These are phyloP conservation scores for Suillus lakei DNA, from an alignment of 768 basidiomycete species.

Conservation along the genomic window DNA sequence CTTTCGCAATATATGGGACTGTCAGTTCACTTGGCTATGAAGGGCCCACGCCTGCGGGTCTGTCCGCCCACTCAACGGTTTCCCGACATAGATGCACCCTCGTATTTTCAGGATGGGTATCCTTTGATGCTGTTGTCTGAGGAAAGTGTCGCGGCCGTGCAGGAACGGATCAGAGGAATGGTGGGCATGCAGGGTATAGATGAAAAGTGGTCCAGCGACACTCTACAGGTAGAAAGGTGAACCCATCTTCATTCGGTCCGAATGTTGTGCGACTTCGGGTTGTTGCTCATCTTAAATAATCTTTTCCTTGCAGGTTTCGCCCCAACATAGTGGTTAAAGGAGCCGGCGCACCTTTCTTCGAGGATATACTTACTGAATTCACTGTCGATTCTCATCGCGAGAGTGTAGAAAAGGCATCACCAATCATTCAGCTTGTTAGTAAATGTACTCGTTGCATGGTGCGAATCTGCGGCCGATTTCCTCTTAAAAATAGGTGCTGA, in stretches of 20 bases:
- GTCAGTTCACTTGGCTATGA: constrained; percentile 66
- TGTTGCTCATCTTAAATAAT: constrained; percentile 13
- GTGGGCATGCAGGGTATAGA: constrained; percentile 53
- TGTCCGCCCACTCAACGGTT: constrained; percentile 57
- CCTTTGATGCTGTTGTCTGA: constrained; percentile 71
- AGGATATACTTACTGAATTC: constrained; percentile 73
- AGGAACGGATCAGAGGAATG: constrained; percentile 49
- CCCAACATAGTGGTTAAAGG: constrained; percentile 78
- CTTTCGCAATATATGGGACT: constrained; percentile 66
- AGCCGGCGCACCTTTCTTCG: constrained; percentile 66
- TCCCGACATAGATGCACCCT: constrained; percentile 59
- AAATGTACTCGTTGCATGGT: constrained; percentile 78
- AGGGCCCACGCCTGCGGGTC: constrained; percentile 60
- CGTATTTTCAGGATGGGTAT: constrained; percentile 72
- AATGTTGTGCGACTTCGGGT: constrained; percentile 3
- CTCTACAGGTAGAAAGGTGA: constrained; percentile 63
- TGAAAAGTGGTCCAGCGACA: constrained; percentile 57
- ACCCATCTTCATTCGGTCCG: constrained; percentile 18
- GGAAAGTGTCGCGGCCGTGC: constrained; percentile 62
- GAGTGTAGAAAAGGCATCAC: constrained; percentile 18
- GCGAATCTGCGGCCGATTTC: constrained; percentile 30
- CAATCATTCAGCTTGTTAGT: constrained; percentile 60
- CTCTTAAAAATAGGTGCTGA: constrained; percentile 10
- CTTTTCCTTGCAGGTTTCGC: constrained; percentile 56
- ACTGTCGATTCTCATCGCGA: constrained; percentile 45